Evolutionary conservation across 306 rosid genomes (phyloP).

Genomic region (Castanospermum australe): DNA sequence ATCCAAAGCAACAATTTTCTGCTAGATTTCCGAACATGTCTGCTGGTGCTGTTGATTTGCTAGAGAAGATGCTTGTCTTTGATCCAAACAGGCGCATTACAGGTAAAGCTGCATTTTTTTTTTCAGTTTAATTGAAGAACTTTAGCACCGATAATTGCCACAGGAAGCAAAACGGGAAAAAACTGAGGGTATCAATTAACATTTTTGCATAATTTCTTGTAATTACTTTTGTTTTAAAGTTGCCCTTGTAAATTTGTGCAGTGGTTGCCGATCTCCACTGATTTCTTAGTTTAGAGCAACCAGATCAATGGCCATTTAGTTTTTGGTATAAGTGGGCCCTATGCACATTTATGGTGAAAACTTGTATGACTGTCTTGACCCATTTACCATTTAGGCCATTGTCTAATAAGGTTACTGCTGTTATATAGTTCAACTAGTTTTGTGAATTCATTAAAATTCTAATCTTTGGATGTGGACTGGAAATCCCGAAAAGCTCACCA

Average conservation of each 20-base stretch:
- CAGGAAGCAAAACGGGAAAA: not conserved
- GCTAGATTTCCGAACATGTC: conserved; percentile 72
- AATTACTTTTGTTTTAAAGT: not conserved
- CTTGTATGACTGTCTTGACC: not conserved
- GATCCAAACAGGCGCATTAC: conserved; percentile 92
- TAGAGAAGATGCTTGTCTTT: conserved; percentile 94
- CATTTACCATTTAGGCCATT: not conserved
- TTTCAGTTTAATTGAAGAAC: not conserved
- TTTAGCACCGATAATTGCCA: not conserved
- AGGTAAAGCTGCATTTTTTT: conserved; percentile 46
- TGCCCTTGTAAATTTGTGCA: not conserved
- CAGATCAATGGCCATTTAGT: not conserved
- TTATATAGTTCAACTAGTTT: not conserved
- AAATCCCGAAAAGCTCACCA: not conserved
- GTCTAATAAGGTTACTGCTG: not conserved
- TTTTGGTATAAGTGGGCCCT: not conserved
- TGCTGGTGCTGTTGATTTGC: conserved; percentile 78
- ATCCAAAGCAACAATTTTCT: conserved; percentile 65
- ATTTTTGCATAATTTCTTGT: not conserved
- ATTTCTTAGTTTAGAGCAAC: not conserved
- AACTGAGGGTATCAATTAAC: not conserved
- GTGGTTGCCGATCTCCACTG: not conserved
- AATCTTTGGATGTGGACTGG: not conserved
- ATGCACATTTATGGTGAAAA: not conserved
- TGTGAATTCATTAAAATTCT: not conserved